A percentile compares a stretch with the other conserved stretches of the same genome.
Conservation (phyloP, 176 grass and related monocot species). For the Neostapfia colusana region DNA sequence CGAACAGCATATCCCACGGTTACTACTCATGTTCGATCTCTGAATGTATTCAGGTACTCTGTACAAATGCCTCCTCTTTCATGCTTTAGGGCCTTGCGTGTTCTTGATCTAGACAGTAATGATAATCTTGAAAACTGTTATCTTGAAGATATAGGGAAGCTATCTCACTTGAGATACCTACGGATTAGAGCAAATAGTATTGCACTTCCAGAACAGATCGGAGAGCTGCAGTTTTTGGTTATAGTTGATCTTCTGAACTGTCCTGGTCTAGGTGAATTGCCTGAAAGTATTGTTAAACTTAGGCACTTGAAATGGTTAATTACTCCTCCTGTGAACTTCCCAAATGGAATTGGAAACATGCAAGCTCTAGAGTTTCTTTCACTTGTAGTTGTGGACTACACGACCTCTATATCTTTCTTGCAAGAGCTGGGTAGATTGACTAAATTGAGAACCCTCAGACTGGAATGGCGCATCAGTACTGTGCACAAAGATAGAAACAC, state of each 20-base stretch:
- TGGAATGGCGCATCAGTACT: slow-evolving; percentile 34
- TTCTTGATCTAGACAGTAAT: slow-evolving; percentile 51
- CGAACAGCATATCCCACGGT: not conserved
- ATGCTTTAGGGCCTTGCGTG: slow-evolving; percentile 15
- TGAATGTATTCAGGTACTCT: slow-evolving; percentile 37
- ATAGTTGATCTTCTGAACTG: slow-evolving; percentile 35
- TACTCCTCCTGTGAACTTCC: slow-evolving; percentile 17
- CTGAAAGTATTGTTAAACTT: slow-evolving; percentile 37
- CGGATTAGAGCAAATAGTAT: slow-evolving; percentile 37
- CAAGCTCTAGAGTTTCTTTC: slow-evolving; percentile 37
- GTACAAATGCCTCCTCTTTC: slow-evolving; percentile 37
- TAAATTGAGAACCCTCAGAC: slow-evolving; percentile 36
- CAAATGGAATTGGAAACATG: slow-evolving; percentile 40
- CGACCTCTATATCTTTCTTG: slow-evolving; percentile 16
- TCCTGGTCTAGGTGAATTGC: slow-evolving; percentile 23
- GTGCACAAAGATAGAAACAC: not conserved
- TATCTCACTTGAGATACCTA: slow-evolving; percentile 42
- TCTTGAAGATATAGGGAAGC: slow-evolving; percentile 41
- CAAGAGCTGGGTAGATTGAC: slow-evolving; percentile 40
- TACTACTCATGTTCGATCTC: slow-evolving; percentile 46
- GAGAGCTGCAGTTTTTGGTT: slow-evolving; percentile 34
- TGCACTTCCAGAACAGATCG: slow-evolving; percentile 46
- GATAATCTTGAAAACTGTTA: slow-evolving; percentile 36
- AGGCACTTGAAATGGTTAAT: slow-evolving; percentile 32
- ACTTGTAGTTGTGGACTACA: slow-evolving; percentile 31